Conservation (phyloP, 1,139 yeast species). For the Pichia kudriavzevii region DNA sequence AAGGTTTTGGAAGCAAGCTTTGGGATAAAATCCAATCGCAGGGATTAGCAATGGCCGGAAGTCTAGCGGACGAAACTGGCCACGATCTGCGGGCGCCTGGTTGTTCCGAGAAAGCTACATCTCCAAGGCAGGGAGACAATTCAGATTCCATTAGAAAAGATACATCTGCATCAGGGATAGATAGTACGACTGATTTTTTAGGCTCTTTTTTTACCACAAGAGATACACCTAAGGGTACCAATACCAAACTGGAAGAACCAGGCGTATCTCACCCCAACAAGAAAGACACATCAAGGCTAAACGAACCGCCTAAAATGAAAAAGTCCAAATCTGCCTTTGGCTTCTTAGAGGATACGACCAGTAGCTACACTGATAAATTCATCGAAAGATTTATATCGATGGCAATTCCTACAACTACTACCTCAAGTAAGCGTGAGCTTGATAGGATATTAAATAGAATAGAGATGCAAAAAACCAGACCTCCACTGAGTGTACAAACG, state of each 20-base stretch:
- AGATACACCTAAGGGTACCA: too few relatives aligned
- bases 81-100: too few relatives aligned
- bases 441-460: slow-evolving; percentile 40
- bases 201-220: too few relatives aligned
- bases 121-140: slow-evolving; percentile 7
- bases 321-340: slow-evolving; percentile 2
- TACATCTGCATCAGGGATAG: neutral
- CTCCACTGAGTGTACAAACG: slow-evolving; percentile 58
- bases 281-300: neutral
- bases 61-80: too few relatives aligned
- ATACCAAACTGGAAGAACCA: too few relatives aligned
- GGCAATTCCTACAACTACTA: slow-evolving; percentile 58
- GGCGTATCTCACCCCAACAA: neutral
- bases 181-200: too few relatives aligned
- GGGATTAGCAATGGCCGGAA: too few relatives aligned
- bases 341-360: slow-evolving; percentile 1
- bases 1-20: slow-evolving; percentile 5
- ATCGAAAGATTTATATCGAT: slow-evolving; percentile 62
- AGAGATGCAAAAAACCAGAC: slow-evolving; percentile 54
- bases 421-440: slow-evolving; percentile 34
- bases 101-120: neutral
- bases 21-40: slow-evolving; percentile 9
- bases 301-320: neutral
- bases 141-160: neutral
- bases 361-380: slow-evolving; percentile 51